Evolutionary conservation across 2,329 filamentous ascomycete genomes (phyloP), one percentile per base, ranked within the genome.

Genomic region (Amauroascus verrucosus): DNA sequence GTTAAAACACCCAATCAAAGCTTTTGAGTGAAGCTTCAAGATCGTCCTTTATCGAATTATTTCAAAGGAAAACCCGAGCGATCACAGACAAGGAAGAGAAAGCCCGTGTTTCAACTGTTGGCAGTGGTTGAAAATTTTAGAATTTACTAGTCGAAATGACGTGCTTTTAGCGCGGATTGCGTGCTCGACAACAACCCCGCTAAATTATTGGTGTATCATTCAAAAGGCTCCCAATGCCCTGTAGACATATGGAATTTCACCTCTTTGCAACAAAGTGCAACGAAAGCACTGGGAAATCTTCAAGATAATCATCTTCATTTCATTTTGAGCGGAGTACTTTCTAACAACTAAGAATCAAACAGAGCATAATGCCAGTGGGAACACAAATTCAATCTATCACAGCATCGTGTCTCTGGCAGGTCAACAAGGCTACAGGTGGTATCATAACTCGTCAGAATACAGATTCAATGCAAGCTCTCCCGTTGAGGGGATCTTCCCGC

Each of bases 101-200:
- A 11, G 11, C 8, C 8, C 3, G 18, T 3, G n/a, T 5, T n/a
- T 38, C 4, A 11, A 26, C 4, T 32, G 20, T 14, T 43, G 48
- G 16, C 11, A 24, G 24, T 22, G 26, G 9, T n/a, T n/a, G 18
- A 11, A 30, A 14, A 24, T 33, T 24, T 33, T 48, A 49, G 26
- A 33, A 44, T 44, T 52, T 46, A n/a, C 43, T 52, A 52, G 50
- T 30, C 44, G 11, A 28, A 24, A 53, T 53, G 20, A 33, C 51
- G 51, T 48, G 51, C 51, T 53, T 43, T 48, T 53, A 53, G 51
- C 51, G 45, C 22, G 51, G 44, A 53, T 53, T 47, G 51, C 51
- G 51, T 53, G 51, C 33, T 53, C 35, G 20, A n/a, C 26, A 18
- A 11, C 20, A 28, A 26, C 50, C 50, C 50, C 50, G 30, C 50